These are phyloP conservation scores for Grifola frondosa DNA, from an alignment of 1,284 basidiomycete species.

Conservation along the genomic window DNA sequence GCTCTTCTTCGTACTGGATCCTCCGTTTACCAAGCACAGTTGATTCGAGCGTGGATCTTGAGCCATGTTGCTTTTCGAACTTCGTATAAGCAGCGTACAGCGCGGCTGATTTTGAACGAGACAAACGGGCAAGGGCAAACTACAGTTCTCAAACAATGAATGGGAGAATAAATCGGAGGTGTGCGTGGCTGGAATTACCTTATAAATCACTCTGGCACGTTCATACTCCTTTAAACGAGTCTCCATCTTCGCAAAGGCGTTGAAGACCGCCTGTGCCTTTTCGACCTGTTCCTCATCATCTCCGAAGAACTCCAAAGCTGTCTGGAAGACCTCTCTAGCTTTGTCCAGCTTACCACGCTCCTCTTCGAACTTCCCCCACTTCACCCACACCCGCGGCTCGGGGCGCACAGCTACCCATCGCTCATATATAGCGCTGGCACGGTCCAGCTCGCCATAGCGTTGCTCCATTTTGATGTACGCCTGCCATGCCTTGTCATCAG, in stretches of 20 bases:
- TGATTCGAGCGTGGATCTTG: conserved; percentile 83
- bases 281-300: conserved; percentile 97
- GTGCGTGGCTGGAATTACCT: conserved; percentile 48
- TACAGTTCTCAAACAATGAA: conserved; percentile 30
- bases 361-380: conserved; percentile 97
- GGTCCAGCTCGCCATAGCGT: conserved; percentile 88
- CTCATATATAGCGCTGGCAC: conserved; percentile 93
- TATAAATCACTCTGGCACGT: conserved; percentile 95
- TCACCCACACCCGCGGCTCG: conserved; percentile 94
- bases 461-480: conserved; percentile 98
- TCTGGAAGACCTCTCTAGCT: conserved; percentile 94
- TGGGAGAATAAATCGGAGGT: background rate
- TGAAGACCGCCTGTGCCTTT: conserved; percentile 95
- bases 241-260: conserved; percentile 98
- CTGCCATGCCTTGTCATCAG: conserved; percentile 99
- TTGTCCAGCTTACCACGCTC: conserved; percentile 86
- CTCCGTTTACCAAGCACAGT: conserved; percentile 96
- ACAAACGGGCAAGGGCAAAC: conserved; percentile 92
- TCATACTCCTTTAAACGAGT: conserved; percentile 95
- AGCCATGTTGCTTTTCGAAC: conserved; percentile 98
- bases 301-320: conserved; percentile 94
- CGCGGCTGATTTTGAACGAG: conserved; percentile 84
- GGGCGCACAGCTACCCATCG: conserved; percentile 93
- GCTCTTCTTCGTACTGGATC: conserved; percentile 96
- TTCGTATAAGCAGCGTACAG: conserved; percentile 92